Base-by-base conservation (phyloP, 1,139 yeast genomes). In the Candida tunisiensis region DNA sequence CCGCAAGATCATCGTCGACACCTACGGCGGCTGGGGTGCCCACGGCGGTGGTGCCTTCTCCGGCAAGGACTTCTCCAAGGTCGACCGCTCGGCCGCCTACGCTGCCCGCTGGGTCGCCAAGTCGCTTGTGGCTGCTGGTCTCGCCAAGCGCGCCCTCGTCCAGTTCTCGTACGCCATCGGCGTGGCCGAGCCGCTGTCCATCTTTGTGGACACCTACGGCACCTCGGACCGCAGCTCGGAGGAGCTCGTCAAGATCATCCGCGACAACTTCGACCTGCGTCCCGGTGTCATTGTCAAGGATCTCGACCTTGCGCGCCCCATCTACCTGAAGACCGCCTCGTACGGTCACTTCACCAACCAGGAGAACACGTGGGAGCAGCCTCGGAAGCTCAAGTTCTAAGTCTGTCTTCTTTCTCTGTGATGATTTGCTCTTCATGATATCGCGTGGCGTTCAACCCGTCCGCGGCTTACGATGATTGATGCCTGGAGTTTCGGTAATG, bases 31-130 rank as follows among this genome's bases (percentile, higher is more conserved):
- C 50, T 91, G 98, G 91, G 95, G 98, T 63, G 96, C 98, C 50
- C 98, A 88, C 69, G 99, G 99, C 65, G 99, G 99, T 70, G 99
- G 99, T 72, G 98, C 98, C 42, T 88, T 91, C 83, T 79, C 94
- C 39, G 99, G 99, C 63, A 88, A 88, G 71, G 99, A 88, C 63
- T 88, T 82, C 79, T 82, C 96, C 57, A 88, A 88, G 72, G 99
- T 88, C 53, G 99, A 88, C 63, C 82, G 99, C 69, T 88, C 98
- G 42, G 99, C 98, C 54, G 98, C 98, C 44, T 88, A 88, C 57
- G 96, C 98, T 52, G 98, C 98, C 47, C 83, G 98, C 69, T 91
- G 98, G 98, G 95, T 88, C 48, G 98, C 98, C 58, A 88, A 88
- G 69, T 88, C 98, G 34, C 71, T 88, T 50, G 92, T 88, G 41